Conservation (phyloP, 805 yeast genomes). For the Ogataea saltuana region DNA sequence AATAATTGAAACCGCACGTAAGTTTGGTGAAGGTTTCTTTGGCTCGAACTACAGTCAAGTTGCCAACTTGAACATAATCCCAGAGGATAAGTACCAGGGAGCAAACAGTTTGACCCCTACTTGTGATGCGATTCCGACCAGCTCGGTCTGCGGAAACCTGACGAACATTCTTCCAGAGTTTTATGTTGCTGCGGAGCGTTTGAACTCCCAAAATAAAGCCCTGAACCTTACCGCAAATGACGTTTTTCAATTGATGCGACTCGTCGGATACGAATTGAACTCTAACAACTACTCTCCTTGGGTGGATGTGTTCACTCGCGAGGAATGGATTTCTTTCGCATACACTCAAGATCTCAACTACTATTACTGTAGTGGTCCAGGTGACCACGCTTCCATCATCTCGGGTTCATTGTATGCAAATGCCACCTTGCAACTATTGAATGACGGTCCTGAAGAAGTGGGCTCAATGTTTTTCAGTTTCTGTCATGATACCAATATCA, state of each 20-base stretch:
- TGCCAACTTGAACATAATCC: conserved; percentile 41
- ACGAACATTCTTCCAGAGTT: conserved; percentile 40
- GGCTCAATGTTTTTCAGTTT: conserved; percentile 13
- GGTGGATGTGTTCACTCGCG: conserved; percentile 64
- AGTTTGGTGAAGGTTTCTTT: conserved; percentile 59
- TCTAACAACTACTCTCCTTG: conserved; percentile 64
- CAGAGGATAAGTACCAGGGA: conserved; percentile 49
- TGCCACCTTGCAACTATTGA: conserved; percentile 33
- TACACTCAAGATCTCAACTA: conserved; percentile 56
- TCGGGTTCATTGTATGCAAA: conserved; percentile 59
- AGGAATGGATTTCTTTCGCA: conserved; percentile 60
- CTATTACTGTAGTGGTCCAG: conserved; percentile 63
- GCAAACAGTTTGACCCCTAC: conserved; percentile 51
- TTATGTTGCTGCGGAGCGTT: conserved; percentile 50
- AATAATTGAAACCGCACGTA: conserved; percentile 50
- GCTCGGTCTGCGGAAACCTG: conserved; percentile 35
- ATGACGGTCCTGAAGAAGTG: conserved; percentile 32
- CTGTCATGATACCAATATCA: conserved; percentile 58
- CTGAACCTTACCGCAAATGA: conserved; percentile 51
- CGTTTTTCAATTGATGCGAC: conserved; percentile 49
- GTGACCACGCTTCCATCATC: conserved; percentile 52
- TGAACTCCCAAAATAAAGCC: conserved; percentile 52
- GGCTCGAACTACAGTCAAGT: conserved; percentile 41
- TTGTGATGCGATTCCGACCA: conserved; percentile 35
- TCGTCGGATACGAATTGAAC: conserved; percentile 72